Evolutionary conservation across 177 flowering plant genomes (phyloP).

Genomic region (Viscum album): DNA sequence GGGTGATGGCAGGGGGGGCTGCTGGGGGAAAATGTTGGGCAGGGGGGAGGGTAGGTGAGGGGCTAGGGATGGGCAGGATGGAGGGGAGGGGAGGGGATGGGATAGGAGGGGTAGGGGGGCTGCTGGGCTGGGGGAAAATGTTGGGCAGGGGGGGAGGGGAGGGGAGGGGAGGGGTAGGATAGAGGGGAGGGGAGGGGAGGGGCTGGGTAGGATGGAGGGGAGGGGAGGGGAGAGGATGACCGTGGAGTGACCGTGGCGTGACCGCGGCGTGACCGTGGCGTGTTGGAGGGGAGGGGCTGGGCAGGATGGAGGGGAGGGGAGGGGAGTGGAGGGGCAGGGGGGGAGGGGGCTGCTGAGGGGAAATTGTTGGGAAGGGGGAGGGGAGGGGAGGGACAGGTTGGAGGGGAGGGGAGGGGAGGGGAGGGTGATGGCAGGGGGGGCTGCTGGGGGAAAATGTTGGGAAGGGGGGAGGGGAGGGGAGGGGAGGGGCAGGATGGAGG

Average conservation of each 20-base stretch:
- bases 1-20: not conserved
- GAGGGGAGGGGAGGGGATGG: not conserved
- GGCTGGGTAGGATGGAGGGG: too few species aligned
- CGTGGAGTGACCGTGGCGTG: too few species aligned
- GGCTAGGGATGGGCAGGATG: not conserved
- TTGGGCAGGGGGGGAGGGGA: not conserved
- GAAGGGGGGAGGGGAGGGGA: too few species aligned
- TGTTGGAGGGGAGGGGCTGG: too few species aligned
- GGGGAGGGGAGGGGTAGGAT: not conserved
- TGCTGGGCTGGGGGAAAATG: too few species aligned
- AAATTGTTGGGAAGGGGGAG: not conserved
- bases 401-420: not conserved
- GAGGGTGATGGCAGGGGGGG: not conserved
- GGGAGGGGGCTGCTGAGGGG: too few species aligned
- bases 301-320: not conserved
- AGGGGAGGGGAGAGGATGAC: not conserved
- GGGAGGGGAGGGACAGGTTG: too few species aligned
- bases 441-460: not conserved
- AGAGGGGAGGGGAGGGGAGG: not conserved
- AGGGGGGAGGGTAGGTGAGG: not conserved
- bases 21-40: not conserved
- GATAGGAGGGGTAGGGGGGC: not conserved
- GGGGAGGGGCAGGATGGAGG: too few species aligned
- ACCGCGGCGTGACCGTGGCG: too few species aligned
- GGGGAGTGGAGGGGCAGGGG: too few species aligned